These are phyloP conservation scores for Cetraspora pellucida DNA, from an alignment of 192 early-diverging fungal species.

Conservation along the genomic window DNA sequence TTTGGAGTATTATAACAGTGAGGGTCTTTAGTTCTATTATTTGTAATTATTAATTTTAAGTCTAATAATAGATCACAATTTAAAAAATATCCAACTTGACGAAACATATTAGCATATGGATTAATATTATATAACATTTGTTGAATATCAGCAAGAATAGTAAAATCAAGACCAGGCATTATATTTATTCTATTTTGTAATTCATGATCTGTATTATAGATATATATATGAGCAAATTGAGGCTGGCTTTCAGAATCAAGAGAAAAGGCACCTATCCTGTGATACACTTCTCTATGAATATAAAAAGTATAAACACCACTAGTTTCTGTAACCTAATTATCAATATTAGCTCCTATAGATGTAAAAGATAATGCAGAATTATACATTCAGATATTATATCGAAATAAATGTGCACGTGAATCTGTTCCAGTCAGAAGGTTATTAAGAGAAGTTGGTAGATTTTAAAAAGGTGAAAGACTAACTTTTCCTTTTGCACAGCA, in stretches of 20 bases:
- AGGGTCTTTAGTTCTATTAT: slow-evolving; percentile 10
- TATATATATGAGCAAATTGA: slow-evolving; percentile 35
- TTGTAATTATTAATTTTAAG: slow-evolving; percentile 2
- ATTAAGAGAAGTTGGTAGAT: neutral
- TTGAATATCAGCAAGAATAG: neutral
- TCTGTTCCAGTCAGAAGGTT: neutral
- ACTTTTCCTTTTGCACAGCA: neutral
- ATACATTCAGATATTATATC: slow-evolving; percentile 30
- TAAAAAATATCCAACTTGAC: neutral
- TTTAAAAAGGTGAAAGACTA: neutral
- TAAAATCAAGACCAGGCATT: neutral
- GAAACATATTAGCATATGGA: slow-evolving; percentile 16
- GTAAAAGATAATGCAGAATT: slow-evolving; percentile 39
- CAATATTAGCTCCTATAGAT: slow-evolving; percentile 33
- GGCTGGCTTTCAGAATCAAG: neutral
- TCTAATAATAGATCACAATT: neutral
- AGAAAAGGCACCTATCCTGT: slow-evolving; percentile 25
- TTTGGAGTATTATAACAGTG: neutral
- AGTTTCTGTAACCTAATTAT: slow-evolving; percentile 9
- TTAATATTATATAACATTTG: slow-evolving; percentile 18
- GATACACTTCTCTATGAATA: slow-evolving; percentile 34
- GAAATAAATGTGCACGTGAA: slow-evolving; percentile 8
- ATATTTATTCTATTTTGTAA: slow-evolving; percentile 5
- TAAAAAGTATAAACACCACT: slow-evolving; percentile 29
- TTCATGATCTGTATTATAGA: slow-evolving; percentile 23